Evolutionary conservation across 352 stramenopile species (phyloP).

Genomic region (Globisporangium orthogonon): DNA sequence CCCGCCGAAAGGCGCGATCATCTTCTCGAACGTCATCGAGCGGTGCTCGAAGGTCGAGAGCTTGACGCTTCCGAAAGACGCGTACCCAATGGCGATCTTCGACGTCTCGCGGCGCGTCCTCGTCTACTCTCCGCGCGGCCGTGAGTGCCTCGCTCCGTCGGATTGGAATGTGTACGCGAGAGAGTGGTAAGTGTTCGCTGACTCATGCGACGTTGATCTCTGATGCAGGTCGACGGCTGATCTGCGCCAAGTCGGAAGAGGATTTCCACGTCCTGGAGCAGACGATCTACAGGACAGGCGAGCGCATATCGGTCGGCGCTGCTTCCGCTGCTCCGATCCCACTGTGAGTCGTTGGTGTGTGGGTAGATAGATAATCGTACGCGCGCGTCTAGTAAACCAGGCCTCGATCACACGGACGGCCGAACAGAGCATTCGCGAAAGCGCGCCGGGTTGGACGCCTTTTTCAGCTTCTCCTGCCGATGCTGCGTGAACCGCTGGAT

Average conservation of each 20-base stretch:
- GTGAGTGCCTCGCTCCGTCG: conserved; percentile 9
- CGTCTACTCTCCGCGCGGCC: conserved; percentile 9
- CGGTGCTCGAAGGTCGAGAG: conserved; percentile 20
- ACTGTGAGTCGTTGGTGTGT: not conserved
- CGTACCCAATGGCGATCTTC: conserved; percentile 23
- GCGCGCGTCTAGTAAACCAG: too few relatives aligned
- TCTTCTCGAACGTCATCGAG: conserved; percentile 20
- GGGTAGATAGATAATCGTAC: not conserved
- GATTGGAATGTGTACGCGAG: too few relatives aligned
- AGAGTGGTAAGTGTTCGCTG: too few relatives aligned
- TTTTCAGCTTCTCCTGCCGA: conserved; percentile 38
- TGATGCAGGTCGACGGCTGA: conserved; percentile 14
- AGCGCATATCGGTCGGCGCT: conserved; percentile 7
- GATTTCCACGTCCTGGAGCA: conserved; percentile 17
- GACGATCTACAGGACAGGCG: conserved; percentile 17
- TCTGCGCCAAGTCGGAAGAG: conserved; percentile 19
- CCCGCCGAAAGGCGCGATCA: conserved; percentile 18
- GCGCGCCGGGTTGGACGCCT: conserved; percentile 20
- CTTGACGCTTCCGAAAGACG: conserved; percentile 16
- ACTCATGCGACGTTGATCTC: too few relatives aligned
- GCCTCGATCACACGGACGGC: conserved; percentile 15
- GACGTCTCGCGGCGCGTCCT: conserved; percentile 20
- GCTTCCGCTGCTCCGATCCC: too few relatives aligned
- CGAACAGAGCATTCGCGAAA: conserved; percentile 46
- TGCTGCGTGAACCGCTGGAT: conserved; percentile 58